Percentiles rank a stretch among this genome's conserved stretches.
These are phyloP conservation scores for Penicillium griseofulvum DNA, from an alignment of 2,329 filamentous ascomycete species.

Conservation along the genomic window DNA sequence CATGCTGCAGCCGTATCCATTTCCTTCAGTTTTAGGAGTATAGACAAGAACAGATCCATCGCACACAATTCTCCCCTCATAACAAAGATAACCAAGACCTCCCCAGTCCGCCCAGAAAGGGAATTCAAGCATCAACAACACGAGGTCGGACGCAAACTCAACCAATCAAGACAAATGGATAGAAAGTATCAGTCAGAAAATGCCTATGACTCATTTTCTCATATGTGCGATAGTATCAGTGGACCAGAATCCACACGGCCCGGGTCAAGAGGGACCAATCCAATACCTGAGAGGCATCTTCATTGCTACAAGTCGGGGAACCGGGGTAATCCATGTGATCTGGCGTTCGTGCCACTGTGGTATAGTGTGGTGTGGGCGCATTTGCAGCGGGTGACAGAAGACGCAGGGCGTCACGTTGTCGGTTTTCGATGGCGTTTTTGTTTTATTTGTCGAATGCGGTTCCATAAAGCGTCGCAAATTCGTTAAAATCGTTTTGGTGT, in stretches of 20 bases:
- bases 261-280: conserved; percentile 42
- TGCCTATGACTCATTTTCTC: conserved; percentile 17
- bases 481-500: conserved; percentile 11
- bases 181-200: conserved; percentile 2
- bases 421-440: conserved; percentile 14
- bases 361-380: conserved; percentile 14
- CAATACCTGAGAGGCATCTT: conserved; percentile 33
- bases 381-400: conserved; percentile 7
- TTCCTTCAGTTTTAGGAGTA: conserved; percentile 1
- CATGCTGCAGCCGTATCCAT: conserved; percentile 12
- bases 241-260: conserved; percentile 32
- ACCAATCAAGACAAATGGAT: conserved; percentile 20
- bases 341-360: conserved; percentile 24
- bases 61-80: conserved; percentile 2
- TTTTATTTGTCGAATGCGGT: conserved; percentile 17
- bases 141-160: conserved; percentile 37
- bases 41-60: conserved; percentile 20
- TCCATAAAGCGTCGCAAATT: conserved; percentile 21
- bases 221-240: conserved; percentile 18
- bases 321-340: conserved; percentile 31
- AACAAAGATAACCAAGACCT: neutral
- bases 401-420: conserved; percentile 7
- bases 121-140: conserved; percentile 39
- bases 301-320: conserved; percentile 46
- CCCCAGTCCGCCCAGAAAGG: conserved; percentile 17